Base-by-base conservation (phyloP, 1,284 basidiomycete genomes). In the Vanrija pseudolonga region DNA sequence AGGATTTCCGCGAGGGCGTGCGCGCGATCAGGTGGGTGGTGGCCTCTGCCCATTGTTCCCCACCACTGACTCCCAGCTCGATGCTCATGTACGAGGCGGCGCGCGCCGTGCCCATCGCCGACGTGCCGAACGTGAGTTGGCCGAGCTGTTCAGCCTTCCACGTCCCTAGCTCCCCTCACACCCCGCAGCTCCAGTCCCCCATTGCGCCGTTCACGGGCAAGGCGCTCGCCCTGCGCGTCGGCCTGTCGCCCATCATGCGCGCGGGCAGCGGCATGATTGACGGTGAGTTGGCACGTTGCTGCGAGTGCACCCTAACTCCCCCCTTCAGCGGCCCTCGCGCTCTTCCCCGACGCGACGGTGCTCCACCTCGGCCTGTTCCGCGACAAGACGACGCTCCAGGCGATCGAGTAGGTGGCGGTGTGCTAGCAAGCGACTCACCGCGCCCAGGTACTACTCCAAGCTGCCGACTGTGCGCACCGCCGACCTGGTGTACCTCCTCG, bases 191-290 rank as follows among this genome's bases (percentile, higher is more conserved):
- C 4, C 65, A 70, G 57, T 69, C 76, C 6, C 77, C 78, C 45
- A 65, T 79, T 28, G 71, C 75, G 1, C 48, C 65, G 9, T 79
- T 73, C 59, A 76, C 74, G 0, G 78, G 78, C 37, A 64, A 71
- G 26, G 63, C 67, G n/a, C 62, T 79, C 45, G 67, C 72, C 6
- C 66, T 87, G 17, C 82, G 83, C 46, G 84, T 98, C 55, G 94
- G 90, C 7, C 76, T 98, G 50, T 87, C 89, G 3, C 94, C 94
- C 32, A 90, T 98, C 67, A 79, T 98, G 53, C 85, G 94, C 47
- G 94, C 94, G 15, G 94, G 94, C 19, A 79, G 94, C 54, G 91
- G 91, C n/a, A 93, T 98, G 89, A 84, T 88, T 0, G 91, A 96
- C 63, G 85, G 89, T 58, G 72, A 42, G 74, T 63, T 4, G 4